Evolutionary conservation across 495 filamentous ascomycete species (phyloP), one percentile per base, ranked within the genome.

Genomic region (Trichocladium uniseriatum): DNA sequence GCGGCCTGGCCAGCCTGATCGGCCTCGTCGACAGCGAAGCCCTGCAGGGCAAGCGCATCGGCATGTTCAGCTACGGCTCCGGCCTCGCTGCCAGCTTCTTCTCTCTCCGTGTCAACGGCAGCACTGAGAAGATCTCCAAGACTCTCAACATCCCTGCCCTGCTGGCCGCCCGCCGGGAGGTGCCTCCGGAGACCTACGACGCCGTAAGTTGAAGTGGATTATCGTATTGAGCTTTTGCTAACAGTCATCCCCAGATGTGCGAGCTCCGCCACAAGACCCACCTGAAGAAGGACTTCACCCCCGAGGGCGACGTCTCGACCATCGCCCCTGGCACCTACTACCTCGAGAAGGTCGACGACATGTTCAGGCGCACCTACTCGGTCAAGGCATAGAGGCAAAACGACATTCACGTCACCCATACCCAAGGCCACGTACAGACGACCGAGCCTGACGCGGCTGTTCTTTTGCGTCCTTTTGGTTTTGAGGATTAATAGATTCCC

Each of bases 11-110:
- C 65, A 83, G 81, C 57, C 64, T 97, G 50, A 62, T 98, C 54
- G 75, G 77, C 68, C 82, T 89, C 62, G 72, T 90, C 47, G 72
- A 76, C 53, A 80, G 79, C 62, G 81, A 59, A 15, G 70, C 75
- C 24, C 75, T 90, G 48, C 75, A 85, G 66, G 84, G 87, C 57
- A 95, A 94, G 83, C 81, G 87, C 47, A 76, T 98, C 57, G 92
- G 74, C 53, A 70, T 98, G 57, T 98, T 97, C 81, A 88, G 82
- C 69, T 98, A 97, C 73, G 92, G 92, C 55, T 90, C 84, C 62
- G 92, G 92, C 51, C 77, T 98, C 46, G 92, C 92, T 35, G 79
- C 83, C 51, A 90, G 83, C 59, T 77, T 98, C 74, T 91, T 95
- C 75, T 92, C 87, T 27, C 71, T 92, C 60, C 89, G 81, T 68